Evolutionary conservation across 1,139 yeast genomes (phyloP).

Genomic region (Lodderomyces elongisporus): DNA sequence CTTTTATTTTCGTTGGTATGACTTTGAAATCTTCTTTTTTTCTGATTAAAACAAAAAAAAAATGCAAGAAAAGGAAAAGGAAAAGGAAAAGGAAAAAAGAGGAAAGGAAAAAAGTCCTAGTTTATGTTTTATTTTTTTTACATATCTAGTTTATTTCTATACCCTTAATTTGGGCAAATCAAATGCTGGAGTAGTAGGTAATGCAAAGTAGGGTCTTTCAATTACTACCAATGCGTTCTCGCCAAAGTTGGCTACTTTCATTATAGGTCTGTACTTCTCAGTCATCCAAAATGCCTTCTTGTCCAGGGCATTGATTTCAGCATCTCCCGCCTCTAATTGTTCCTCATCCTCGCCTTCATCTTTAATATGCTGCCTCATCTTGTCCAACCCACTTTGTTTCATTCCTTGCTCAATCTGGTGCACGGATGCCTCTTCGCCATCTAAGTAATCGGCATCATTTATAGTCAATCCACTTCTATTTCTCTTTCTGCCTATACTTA

Average conservation of each 20-base stretch:
- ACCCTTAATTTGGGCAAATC: constrained; percentile 62
- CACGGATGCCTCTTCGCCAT: constrained; percentile 20
- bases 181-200: constrained; percentile 67
- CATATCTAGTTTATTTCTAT: no score
- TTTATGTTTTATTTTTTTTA: no score
- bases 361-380: constrained; percentile 24
- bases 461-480: constrained; percentile 58
- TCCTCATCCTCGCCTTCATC: constrained; percentile 18
- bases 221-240: constrained; percentile 61
- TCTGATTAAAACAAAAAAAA: no score
- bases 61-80: no score
- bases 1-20: no score
- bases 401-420: constrained; percentile 29
- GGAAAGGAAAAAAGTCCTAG: no score
- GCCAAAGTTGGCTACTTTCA: constrained; percentile 57
- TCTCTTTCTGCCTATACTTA: constrained; percentile 43
- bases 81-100: no score
- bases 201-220: constrained; percentile 67
- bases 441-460: constrained; percentile 15
- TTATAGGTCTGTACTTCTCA: constrained; percentile 68
- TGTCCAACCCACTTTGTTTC: constrained; percentile 28
- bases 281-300: constrained; percentile 67
- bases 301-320: constrained; percentile 13
- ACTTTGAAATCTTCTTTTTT: no score
- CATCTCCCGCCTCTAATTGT: constrained; percentile 21